These are phyloP conservation scores for Yamadazyma kanchanaburiensis DNA, from an alignment of 1,139 yeast species.

Conservation along the genomic window DNA sequence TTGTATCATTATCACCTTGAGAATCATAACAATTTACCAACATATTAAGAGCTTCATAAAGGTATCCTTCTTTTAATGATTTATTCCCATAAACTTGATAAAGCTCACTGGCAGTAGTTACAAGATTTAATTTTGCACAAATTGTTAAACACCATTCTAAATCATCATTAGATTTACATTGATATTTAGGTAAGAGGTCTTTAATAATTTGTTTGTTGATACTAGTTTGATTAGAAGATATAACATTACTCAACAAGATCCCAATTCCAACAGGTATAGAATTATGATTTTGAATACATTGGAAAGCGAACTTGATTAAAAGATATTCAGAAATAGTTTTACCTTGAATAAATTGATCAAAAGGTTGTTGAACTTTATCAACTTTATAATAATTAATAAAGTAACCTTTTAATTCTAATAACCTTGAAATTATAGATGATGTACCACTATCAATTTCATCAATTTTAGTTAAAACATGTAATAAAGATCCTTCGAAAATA, in stretches of 20 bases:
- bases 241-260: conserved; percentile 27
- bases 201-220: conserved; percentile 49
- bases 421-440: conserved; percentile 61
- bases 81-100: conserved; percentile 41
- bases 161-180: conserved; percentile 66
- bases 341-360: conserved; percentile 16
- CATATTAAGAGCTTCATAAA: conserved; percentile 64
- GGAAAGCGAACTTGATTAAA: conserved; percentile 57
- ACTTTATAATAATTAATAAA: conserved; percentile 43
- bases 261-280: conserved; percentile 72
- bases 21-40: conserved; percentile 65
- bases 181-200: conserved; percentile 57
- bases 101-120: conserved; percentile 52
- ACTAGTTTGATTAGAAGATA: conserved; percentile 21
- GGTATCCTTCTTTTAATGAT: conserved; percentile 39
- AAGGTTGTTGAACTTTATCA: conserved; percentile 1
- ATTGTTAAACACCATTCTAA: conserved; percentile 74
- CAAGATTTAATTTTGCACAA: conserved; percentile 41
- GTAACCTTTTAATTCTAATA: conserved; percentile 64
- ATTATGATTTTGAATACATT: conserved; percentile 46
- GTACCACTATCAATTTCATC: conserved; percentile 65
- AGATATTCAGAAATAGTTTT: conserved; percentile 57
- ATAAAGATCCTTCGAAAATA: conserved; percentile 54
- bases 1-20: conserved; percentile 13
- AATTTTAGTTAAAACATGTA: conserved; percentile 58